A percentile compares a stretch with the other conserved stretches of the same genome.
These are phyloP conservation scores for Coemansia sp. DNA, from an alignment of 192 early-diverging fungal genomes.

Conservation along the genomic window DNA sequence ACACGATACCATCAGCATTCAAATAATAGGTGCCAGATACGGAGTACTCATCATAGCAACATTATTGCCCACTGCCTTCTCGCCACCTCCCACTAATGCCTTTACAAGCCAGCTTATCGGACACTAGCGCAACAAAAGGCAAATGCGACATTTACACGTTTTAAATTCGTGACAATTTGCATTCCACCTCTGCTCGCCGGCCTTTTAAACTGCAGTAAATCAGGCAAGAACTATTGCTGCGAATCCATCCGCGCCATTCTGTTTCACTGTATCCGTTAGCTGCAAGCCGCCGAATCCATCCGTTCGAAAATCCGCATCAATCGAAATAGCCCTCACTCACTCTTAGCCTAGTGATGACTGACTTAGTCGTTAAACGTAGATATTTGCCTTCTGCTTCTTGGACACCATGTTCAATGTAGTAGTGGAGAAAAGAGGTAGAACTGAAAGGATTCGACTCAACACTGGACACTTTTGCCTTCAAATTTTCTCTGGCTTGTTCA, in stretches of 20 bases:
- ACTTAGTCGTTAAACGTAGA: constrained; percentile 4
- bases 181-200: not conserved
- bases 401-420: constrained; percentile 48
- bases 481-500: not conserved
- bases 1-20: constrained; percentile 26
- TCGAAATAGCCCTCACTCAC: not conserved
- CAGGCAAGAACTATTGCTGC: not conserved
- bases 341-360: not conserved
- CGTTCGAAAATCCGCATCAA: not conserved
- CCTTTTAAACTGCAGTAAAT: not conserved
- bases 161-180: not conserved
- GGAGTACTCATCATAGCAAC: constrained; percentile 51
- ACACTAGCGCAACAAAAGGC: not conserved
- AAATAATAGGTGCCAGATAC: constrained; percentile 63
- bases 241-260: not conserved
- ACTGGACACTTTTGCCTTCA: not conserved
- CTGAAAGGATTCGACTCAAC: constrained; percentile 1
- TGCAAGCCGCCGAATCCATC: constrained; percentile 15
- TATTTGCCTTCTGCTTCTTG: constrained; percentile 55
- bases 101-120: not conserved
- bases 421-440: constrained; percentile 41
- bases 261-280: constrained; percentile 1
- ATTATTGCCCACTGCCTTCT: not conserved
- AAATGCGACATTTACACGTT: not conserved
- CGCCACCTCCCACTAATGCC: not conserved